Conservation (phyloP, 179 eudicot genomes). For the Spinacia oleracea region DNA sequence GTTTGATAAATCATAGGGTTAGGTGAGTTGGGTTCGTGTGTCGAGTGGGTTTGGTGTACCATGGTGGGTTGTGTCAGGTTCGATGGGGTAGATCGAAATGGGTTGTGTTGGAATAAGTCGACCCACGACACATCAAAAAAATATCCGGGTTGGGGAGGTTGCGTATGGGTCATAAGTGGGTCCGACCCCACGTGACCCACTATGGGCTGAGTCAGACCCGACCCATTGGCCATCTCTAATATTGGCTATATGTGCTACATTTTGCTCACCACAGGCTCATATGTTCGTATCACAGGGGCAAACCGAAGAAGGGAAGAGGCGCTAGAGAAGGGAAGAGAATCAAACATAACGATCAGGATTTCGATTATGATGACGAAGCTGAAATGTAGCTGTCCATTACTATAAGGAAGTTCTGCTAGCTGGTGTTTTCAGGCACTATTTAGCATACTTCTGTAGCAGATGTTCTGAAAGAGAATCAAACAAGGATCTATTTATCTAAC, state of each 20-base stretch:
- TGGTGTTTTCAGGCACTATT: not conserved
- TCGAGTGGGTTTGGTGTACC: no score
- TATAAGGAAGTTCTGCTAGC: not conserved
- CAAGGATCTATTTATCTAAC: constrained; percentile 7
- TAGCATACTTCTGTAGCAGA: not conserved
- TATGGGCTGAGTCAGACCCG: no score
- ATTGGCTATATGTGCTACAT: not conserved
- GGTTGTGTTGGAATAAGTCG: no score
- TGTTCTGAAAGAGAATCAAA: not conserved
- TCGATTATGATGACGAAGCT: constrained; percentile 86
- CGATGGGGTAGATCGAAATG: no score
- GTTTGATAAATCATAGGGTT: no score
- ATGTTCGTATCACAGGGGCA: constrained; percentile 50
- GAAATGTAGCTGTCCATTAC: constrained; percentile 31
- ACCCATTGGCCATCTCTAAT: no score
- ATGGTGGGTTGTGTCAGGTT: no score
- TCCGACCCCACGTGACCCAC: no score
- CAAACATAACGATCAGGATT: constrained; percentile 76
- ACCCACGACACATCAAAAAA: no score
- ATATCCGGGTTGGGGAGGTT: no score
- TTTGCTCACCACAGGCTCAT: constrained; percentile 9
- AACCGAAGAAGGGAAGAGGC: constrained; percentile 84
- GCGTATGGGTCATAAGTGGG: no score
- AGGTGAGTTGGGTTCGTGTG: no score
- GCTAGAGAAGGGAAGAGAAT: constrained; percentile 80